Evolutionary conservation across 2,329 filamentous ascomycete species (phyloP), one percentile per base, ranked within the genome.

Genomic region (Fusarium bulbicola): DNA sequence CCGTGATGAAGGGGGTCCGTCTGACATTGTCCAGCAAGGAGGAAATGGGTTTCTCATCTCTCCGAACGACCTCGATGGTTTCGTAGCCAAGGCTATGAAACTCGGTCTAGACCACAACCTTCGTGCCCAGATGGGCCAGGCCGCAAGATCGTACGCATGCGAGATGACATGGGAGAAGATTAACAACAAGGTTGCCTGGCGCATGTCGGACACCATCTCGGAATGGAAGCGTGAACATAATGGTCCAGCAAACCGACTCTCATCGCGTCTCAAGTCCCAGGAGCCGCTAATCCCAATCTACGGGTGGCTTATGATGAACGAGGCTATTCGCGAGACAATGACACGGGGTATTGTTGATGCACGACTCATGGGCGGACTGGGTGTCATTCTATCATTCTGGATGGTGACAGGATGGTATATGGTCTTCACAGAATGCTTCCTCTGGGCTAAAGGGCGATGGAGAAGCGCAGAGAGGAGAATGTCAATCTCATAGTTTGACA

Each of bases 91-190:
- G 73, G 86, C 90, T 1, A 76, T 86, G 43, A 76, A 84, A 63
- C 81, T 93, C 0, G 84, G 85, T 2, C 80, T 76, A 5, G 84
- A 92, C 66, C 52, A 78, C 0, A 62, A 71, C 1, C 79, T 88
- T 21, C 84, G 89, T 13, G 57, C 74, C 10, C 77, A 72, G 4
- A 87, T 92, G 82, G 81, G 83, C 5, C 63, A 66, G 0, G 82
- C 84, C 14, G 87, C 89, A 4, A 85, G 90, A 59, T 77, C 79
- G 26, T 87, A 90, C 68, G 91, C 91, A 0, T 87, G 88, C 67
- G 85, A 90, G 54, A 90, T 89, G 6, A 93, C 90, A 0, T 93
- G 91, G 92, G 90, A 92, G 66, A 91, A 88, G 81, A 92, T 93
- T 80, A 92, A 92, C 81, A 91, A 92, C 75, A 89, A 88, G 54